phyloP scores from a whole-genome alignment of 208 protist species.

The Plasmodiophora brassicae region DNA sequence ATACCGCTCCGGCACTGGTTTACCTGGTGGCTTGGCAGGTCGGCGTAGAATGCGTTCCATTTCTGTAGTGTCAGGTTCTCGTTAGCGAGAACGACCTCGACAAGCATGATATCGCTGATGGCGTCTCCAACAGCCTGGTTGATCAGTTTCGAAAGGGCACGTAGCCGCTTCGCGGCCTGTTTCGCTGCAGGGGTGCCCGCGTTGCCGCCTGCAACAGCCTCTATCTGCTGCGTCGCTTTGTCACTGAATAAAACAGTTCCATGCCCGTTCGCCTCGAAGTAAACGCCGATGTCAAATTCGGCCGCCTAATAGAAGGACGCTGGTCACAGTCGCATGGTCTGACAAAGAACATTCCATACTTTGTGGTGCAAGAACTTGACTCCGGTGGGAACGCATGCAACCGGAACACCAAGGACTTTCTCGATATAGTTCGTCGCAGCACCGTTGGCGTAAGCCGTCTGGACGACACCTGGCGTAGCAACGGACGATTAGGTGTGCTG shows the following conservation, averaged over 20 bases:
- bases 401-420: conserved; percentile 56
- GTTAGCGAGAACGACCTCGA: conserved; percentile 62
- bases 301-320: neutral
- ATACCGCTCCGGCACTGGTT: conserved; percentile 47
- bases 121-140: conserved; percentile 78
- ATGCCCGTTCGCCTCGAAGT: conserved; percentile 92
- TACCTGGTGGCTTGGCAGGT: conserved; percentile 61
- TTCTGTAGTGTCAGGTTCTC: conserved; percentile 56
- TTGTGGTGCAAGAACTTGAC: conserved; percentile 86
- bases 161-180: conserved; percentile 31
- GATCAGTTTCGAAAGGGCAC: conserved; percentile 56
- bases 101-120: conserved; percentile 69
- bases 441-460: conserved; percentile 90
- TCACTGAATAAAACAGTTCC: conserved; percentile 78
- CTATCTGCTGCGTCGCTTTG: neutral
- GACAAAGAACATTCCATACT: too few relatives aligned
- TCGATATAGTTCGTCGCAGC: conserved; percentile 74
- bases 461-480: conserved; percentile 75
- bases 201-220: neutral
- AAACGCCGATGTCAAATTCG: conserved; percentile 79
- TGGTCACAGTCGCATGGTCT: neutral
- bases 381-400: conserved; percentile 71
- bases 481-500: neutral
- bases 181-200: neutral
- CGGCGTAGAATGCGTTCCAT: conserved; percentile 64